These are phyloP conservation scores for Noccaea caerulescens DNA, from an alignment of 345 rosid species.

Conservation along the genomic window DNA sequence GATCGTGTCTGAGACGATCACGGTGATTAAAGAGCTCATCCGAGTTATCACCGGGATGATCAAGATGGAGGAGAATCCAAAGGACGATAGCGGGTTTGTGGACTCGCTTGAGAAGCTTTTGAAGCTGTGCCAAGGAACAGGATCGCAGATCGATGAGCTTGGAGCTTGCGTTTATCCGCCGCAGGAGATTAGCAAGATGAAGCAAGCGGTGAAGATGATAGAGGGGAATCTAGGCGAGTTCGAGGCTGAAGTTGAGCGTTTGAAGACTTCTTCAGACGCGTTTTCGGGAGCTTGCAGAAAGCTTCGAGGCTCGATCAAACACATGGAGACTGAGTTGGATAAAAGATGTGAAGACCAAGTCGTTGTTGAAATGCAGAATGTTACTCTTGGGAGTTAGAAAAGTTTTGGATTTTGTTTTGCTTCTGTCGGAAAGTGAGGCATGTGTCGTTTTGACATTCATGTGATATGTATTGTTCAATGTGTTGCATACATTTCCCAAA, in stretches of 20 bases:
- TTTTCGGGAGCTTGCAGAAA: slow-evolving; percentile 56
- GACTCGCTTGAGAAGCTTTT: slow-evolving; percentile 71
- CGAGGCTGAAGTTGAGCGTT: slow-evolving; percentile 52
- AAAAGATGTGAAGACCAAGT: slow-evolving; percentile 45
- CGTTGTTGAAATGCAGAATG: slow-evolving; percentile 54
- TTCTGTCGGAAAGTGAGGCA: slow-evolving; percentile 8
- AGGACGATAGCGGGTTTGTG: slow-evolving; percentile 54
- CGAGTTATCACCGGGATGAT: slow-evolving; percentile 73
- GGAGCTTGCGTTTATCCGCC: slow-evolving; percentile 93
- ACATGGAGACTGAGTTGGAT: slow-evolving; percentile 52
- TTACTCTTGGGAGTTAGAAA: slow-evolving; percentile 47
- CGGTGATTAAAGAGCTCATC: slow-evolving; percentile 73
- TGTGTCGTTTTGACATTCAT: slow-evolving; percentile 24
- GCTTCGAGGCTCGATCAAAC: slow-evolving; percentile 52
- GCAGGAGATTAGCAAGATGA: slow-evolving; percentile 64
- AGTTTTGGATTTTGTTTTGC: slow-evolving; percentile 1
- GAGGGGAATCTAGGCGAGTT: slow-evolving; percentile 41
- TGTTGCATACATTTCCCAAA: slow-evolving; percentile 18
- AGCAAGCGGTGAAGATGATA: slow-evolving; percentile 50
- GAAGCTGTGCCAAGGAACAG: slow-evolving; percentile 65
- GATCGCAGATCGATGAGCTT: slow-evolving; percentile 73
- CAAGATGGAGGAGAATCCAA: slow-evolving; percentile 68
- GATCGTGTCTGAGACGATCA: slow-evolving; percentile 62
- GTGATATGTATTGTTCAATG: slow-evolving; percentile 13
- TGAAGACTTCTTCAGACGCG: slow-evolving; percentile 52